phyloP scores from a whole-genome alignment of 148 eudicot species.

The Rhododendron griersonianum region DNA sequence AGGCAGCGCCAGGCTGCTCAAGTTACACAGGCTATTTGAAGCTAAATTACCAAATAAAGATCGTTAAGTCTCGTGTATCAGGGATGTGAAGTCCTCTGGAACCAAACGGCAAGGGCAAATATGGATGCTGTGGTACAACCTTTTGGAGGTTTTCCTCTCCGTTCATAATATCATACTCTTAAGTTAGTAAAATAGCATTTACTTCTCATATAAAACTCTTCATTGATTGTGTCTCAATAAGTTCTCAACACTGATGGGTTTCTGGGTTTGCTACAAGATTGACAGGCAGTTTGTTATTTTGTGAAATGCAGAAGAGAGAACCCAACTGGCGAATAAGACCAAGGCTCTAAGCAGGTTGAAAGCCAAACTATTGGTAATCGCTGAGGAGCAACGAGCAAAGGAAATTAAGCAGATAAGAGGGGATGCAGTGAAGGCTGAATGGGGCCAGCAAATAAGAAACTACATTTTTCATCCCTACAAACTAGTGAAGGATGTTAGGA shows the following conservation, averaged over 20 bases:
- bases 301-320: conserved; percentile 68
- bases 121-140: neutral
- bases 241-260: neutral
- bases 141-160: neutral
- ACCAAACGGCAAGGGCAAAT: neutral
- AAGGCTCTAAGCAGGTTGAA: conserved; percentile 86
- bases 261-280: neutral
- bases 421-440: conserved; percentile 92
- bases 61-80: neutral
- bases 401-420: conserved; percentile 96
- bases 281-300: neutral
- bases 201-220: neutral
- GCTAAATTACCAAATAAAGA: neutral
- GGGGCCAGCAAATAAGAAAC: conserved; percentile 97
- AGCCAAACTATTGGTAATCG: conserved; percentile 89
- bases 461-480: conserved; percentile 98
- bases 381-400: conserved; percentile 88
- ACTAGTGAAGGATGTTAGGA: conserved; percentile 92
- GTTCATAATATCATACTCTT: neutral
- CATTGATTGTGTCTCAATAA: no score
- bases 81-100: neutral
- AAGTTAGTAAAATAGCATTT: neutral
- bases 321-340: conserved; percentile 80
- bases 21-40: neutral
- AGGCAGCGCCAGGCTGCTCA: neutral